These are phyloP conservation scores for Artemisia tridentata DNA, from an alignment of 129 eudicot genomes.

Conservation along the genomic window DNA sequence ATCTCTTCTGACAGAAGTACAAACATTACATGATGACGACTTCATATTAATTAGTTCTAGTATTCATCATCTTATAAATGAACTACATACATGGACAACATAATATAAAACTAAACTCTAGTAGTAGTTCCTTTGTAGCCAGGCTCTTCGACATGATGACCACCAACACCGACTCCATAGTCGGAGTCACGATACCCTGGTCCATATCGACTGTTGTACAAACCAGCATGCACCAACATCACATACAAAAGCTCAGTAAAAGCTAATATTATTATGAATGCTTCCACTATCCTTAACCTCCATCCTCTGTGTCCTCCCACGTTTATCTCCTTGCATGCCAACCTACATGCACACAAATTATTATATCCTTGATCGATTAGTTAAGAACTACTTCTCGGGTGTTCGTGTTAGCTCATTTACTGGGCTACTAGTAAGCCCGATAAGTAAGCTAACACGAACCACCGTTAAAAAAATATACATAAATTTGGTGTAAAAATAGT, in stretches of 20 bases:
- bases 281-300: constrained; percentile 79
- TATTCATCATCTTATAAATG: no score
- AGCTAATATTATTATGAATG: constrained; percentile 53
- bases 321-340: constrained; percentile 88
- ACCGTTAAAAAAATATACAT: no score
- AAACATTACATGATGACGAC: no score
- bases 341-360: constrained; percentile 34
- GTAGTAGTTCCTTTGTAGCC: constrained; percentile 8
- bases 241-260: constrained; percentile 64
- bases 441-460: no score
- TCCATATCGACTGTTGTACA: constrained; percentile 72
- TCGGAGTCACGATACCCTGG: constrained; percentile 83
- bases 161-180: constrained; percentile 52
- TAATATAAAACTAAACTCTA: no score
- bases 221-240: constrained; percentile 66
- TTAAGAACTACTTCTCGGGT: background rate
- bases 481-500: no score
- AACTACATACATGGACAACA: no score
- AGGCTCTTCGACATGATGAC: constrained; percentile 17
- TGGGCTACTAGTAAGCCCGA: no score
- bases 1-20: background rate
- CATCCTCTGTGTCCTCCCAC: constrained; percentile 85
- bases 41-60: no score
- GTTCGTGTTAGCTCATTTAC: no score
- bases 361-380: background rate